phyloP scores from a whole-genome alignment of 441 rosid species.

The Gossypium laxum region DNA sequence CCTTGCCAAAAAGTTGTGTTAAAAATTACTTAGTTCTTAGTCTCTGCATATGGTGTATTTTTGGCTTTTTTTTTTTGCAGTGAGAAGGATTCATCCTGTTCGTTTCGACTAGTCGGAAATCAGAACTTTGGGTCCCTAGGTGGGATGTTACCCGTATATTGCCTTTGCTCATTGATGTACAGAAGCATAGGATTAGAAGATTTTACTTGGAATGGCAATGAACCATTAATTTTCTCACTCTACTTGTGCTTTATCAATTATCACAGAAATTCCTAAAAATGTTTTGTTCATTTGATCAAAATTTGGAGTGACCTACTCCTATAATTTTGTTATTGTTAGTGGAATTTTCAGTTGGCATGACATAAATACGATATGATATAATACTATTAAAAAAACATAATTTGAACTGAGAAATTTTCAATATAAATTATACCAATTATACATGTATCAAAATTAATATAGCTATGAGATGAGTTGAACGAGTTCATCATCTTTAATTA shows the following conservation, averaged over 20 bases:
- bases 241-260: background rate
- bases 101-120: background rate
- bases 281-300: background rate
- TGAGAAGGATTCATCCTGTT: background rate
- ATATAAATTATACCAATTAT: too few species aligned
- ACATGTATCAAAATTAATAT: too few species aligned
- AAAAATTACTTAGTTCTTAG: slow-evolving; percentile 4
- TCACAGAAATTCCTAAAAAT: background rate
- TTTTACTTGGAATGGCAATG: background rate
- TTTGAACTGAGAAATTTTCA: too few species aligned
- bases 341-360: background rate
- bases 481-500: too few species aligned
- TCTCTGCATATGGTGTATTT: slow-evolving; percentile 3
- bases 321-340: background rate
- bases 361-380: too few species aligned
- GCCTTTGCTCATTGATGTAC: slow-evolving; percentile 17
- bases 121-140: background rate
- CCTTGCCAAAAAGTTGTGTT: background rate
- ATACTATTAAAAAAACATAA: too few species aligned
- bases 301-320: background rate
- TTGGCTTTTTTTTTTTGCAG: slow-evolving; percentile 5
- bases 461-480: too few species aligned
- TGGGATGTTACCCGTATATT: background rate
- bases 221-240: background rate
- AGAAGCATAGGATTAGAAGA: slow-evolving; percentile 9